Evolutionary conservation across 352 stramenopile species (phyloP).

Genomic region (Phytophthora agathidicida): DNA sequence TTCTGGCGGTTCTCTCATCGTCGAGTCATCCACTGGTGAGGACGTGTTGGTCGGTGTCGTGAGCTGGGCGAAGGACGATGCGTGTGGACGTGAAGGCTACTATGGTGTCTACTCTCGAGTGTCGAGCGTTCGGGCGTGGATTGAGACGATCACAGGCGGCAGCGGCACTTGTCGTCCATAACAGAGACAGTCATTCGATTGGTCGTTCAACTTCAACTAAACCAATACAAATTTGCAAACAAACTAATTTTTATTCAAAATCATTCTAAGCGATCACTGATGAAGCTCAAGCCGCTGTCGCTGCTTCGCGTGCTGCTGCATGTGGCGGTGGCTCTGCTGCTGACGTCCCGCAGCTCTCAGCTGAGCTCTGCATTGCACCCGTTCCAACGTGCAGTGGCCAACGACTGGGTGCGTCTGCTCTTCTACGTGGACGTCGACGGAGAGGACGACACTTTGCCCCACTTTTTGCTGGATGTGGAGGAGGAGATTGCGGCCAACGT

Average conservation of each 20-base stretch:
- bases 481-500: constrained; percentile 72
- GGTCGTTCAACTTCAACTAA: no score
- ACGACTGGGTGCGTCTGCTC: constrained; percentile 73
- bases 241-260: no score
- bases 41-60: constrained; percentile 48
- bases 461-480: constrained; percentile 71
- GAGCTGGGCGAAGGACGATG: constrained; percentile 45
- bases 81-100: constrained; percentile 40
- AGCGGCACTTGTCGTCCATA: constrained; percentile 7
- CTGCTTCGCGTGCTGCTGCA: constrained; percentile 51
- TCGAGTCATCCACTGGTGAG: constrained; percentile 12
- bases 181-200: no score
- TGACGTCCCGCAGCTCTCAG: constrained; percentile 55
- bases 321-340: constrained; percentile 39
- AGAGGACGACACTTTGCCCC: constrained; percentile 51
- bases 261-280: no score
- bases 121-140: constrained; percentile 41
- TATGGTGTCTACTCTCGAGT: constrained; percentile 58
- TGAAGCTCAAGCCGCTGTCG: constrained; percentile 6
- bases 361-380: constrained; percentile 57
- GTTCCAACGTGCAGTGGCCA: constrained; percentile 64
- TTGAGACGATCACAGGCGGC: constrained; percentile 17
- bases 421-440: constrained; percentile 67
- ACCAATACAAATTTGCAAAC: no score
- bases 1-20: constrained; percentile 54